Evolutionary conservation across 1,284 basidiomycete genomes (phyloP).

Genomic region (Fomes fomentarius): DNA sequence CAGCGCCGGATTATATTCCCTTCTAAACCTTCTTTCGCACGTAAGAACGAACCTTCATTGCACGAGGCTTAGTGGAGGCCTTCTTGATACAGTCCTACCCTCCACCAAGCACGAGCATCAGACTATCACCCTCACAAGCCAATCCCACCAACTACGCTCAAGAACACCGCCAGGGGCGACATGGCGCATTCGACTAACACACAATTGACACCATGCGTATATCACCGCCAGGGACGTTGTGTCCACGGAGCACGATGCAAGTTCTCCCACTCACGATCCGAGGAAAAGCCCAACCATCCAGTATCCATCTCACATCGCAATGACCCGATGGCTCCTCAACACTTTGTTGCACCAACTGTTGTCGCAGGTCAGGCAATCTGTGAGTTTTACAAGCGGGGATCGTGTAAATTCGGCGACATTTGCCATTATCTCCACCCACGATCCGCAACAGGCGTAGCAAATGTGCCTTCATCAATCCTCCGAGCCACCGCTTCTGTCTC

Average conservation of each 20-base stretch:
- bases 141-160: not conserved
- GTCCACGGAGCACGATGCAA: not conserved
- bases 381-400: not conserved
- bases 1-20: too few relatives aligned
- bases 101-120: too few relatives aligned
- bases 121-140: not conserved
- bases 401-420: conserved; percentile 10
- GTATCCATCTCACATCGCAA: too few relatives aligned
- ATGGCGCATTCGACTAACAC: not conserved
- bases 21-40: too few relatives aligned
- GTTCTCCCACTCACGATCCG: not conserved
- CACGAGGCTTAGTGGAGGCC: too few relatives aligned
- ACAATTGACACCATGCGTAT: not conserved
- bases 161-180: too few relatives aligned
- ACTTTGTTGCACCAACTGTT: not conserved
- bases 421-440: conserved; percentile 5
- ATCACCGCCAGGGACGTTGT: not conserved
- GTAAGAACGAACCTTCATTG: too few relatives aligned
- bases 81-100: too few relatives aligned
- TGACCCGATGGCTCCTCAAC: too few relatives aligned
- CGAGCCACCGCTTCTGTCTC: not conserved
- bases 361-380: not conserved
- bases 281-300: too few relatives aligned
- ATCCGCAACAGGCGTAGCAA: not conserved
- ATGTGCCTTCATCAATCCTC: not conserved